Evolutionary conservation across 371 early-diverging fungal species (phyloP).

Genomic region (Modicella reniformis): DNA sequence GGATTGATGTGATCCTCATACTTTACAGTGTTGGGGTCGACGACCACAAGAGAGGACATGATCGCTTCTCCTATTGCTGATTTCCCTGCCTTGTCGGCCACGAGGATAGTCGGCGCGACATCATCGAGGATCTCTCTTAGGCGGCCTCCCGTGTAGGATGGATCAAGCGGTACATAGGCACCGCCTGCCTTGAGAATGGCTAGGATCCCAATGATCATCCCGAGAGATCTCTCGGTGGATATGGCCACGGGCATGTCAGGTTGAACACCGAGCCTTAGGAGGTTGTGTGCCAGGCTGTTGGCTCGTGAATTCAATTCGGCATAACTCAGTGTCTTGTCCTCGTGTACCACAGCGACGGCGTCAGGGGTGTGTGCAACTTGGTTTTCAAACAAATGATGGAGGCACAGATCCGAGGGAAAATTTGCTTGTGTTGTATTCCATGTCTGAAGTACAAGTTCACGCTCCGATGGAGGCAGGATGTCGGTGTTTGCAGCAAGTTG

Average conservation of each 20-base stretch:
- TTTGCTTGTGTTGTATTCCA: conserved; percentile 6
- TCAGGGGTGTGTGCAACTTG: conserved; percentile 13
- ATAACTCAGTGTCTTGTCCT: conserved; percentile 15
- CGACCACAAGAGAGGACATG: neutral
- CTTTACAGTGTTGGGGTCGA: neutral
- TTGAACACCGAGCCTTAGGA: conserved; percentile 4
- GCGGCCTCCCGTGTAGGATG: conserved; percentile 11
- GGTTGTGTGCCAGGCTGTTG: conserved; percentile 7
- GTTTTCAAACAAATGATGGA: conserved; percentile 18
- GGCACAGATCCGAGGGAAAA: conserved; percentile 12
- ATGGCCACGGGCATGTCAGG: conserved; percentile 16
- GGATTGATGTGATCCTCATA: neutral
- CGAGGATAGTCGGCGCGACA: conserved; percentile 2
- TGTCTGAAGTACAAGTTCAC: neutral
- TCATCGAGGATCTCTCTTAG: conserved; percentile 6
- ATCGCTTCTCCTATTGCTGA: neutral
- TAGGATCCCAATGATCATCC: conserved; percentile 6
- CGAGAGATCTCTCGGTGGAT: conserved; percentile 8
- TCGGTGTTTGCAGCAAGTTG: no score
- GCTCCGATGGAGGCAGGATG: no score
- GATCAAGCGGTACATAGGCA: conserved; percentile 22
- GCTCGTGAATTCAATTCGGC: conserved; percentile 8
- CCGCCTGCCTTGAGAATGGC: conserved; percentile 17
- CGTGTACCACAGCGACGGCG: conserved; percentile 20
- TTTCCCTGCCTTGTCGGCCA: neutral